Evolutionary conservation across 192 early-diverging fungal genomes (phyloP), one percentile per base, ranked within the genome.

Genomic region (Lobosporangium transversale): DNA sequence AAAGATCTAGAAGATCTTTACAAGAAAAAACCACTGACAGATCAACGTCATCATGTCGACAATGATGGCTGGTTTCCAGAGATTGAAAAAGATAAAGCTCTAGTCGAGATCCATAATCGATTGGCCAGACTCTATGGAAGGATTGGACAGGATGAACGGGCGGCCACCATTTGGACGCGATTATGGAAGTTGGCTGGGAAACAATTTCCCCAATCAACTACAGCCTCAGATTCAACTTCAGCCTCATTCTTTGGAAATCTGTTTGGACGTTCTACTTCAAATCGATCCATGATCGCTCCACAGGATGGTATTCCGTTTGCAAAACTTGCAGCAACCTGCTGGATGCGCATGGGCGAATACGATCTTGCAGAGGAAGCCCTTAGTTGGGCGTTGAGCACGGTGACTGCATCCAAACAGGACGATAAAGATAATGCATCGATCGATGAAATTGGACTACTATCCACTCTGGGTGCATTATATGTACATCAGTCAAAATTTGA

Each of bases 391-490:
- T 54, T 88, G 17, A 75, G 45, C 45, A 70, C 17, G 17, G 35
- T 66, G 26, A 60, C 32, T 11, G 7, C 47, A 27, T 40, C 37
- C 37, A 7, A 7, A 10, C 37, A 40, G 37, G 14, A 40, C 37
- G 14, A 40, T 14, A 40, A 40, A 40, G 14, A 40, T 14, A 40
- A 40, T 14, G 35, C 52, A 21, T 40, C 20, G 4, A 69, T 65
- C 4, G 62, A 79, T 15, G 67, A 75, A 12, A 49, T 82, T 27
- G 59, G 57, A 29, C 56, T 69, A 6, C 44, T 65, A 1, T 59
- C 70, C 5, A 81, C 81, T 2, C 42, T 88, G 36, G 87, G 83
- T 2, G 80, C 79, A 24, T 30, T 88, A 21, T 88, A 86, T 66
- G 87, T 84, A 5, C 66, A 71, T 33, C 83, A 85, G 50, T 50